phyloP scores from a whole-genome alignment of 2,329 filamentous ascomycete genomes.

The Verticillium zaregamsianum region DNA sequence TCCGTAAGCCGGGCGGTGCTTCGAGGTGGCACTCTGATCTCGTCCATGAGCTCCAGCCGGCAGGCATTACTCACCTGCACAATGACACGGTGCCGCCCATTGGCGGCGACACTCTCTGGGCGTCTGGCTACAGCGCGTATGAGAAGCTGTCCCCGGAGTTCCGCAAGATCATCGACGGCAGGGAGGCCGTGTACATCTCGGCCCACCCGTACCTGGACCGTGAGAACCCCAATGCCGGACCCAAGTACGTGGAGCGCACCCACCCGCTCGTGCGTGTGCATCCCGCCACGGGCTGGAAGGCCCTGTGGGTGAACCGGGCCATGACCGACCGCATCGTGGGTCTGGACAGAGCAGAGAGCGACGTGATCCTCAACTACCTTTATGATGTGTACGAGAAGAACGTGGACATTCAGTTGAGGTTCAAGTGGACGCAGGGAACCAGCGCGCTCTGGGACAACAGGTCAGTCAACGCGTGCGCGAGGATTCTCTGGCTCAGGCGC shows the following conservation, averaged over 20 bases:
- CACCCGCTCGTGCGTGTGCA: slow-evolving; percentile 69
- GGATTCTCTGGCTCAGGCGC: background rate
- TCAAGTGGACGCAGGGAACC: slow-evolving; percentile 64
- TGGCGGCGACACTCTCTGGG: slow-evolving; percentile 71
- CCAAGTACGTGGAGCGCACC: slow-evolving; percentile 60
- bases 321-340: slow-evolving; percentile 68
- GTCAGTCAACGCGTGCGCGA: slow-evolving; percentile 23
- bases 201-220: slow-evolving; percentile 66
- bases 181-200: slow-evolving; percentile 59
- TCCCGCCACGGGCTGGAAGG: slow-evolving; percentile 71
- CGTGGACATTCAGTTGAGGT: slow-evolving; percentile 67
- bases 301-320: slow-evolving; percentile 66
- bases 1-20: slow-evolving; percentile 64
- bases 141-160: slow-evolving; percentile 69
- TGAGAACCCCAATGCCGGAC: slow-evolving; percentile 54
- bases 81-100: slow-evolving; percentile 62
- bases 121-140: slow-evolving; percentile 66
- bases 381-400: slow-evolving; percentile 66
- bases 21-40: slow-evolving; percentile 68
- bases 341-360: slow-evolving; percentile 64
- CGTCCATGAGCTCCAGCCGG: slow-evolving; percentile 66
- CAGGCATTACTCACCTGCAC: slow-evolving; percentile 66
- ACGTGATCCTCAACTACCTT: slow-evolving; percentile 62
- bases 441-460: slow-evolving; percentile 70
- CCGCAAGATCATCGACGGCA: slow-evolving; percentile 66